Evolutionary conservation across 2,329 filamentous ascomycete species (phyloP).

Genomic region (Colletotrichum sp.): DNA sequence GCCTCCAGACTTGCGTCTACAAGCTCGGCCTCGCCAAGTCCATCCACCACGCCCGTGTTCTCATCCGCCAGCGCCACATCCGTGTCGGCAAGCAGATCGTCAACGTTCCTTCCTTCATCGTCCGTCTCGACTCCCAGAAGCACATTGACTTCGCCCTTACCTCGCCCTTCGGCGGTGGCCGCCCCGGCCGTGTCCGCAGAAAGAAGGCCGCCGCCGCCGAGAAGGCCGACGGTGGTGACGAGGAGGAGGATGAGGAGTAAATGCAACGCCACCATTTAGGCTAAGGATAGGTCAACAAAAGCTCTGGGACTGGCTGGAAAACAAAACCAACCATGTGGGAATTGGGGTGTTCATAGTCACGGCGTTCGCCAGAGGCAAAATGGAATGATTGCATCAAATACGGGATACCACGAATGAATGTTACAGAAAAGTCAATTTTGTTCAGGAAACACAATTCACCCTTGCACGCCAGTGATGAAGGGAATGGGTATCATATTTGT

Average conservation of each 20-base stretch:
- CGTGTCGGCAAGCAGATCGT: slow-evolving; percentile 99
- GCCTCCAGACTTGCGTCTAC: slow-evolving; percentile 99
- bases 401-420: slow-evolving; percentile 22
- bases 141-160: slow-evolving; percentile 99
- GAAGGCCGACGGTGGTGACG: slow-evolving; percentile 79
- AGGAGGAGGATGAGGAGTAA: slow-evolving; percentile 85
- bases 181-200: slow-evolving; percentile 96
- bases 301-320: slow-evolving; percentile 31
- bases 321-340: slow-evolving; percentile 39
- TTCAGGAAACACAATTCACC: background rate
- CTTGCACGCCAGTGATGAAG: slow-evolving; percentile 8
- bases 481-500: slow-evolving; percentile 23
- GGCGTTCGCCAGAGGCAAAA: slow-evolving; percentile 58
- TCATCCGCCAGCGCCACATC: slow-evolving; percentile 99
- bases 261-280: slow-evolving; percentile 35
- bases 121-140: slow-evolving; percentile 99
- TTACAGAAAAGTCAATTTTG: slow-evolving; percentile 14
- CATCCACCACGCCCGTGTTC: slow-evolving; percentile 99
- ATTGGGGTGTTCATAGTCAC: slow-evolving; percentile 51
- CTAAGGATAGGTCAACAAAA: slow-evolving; percentile 20
- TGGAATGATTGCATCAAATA: slow-evolving; percentile 40
- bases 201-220: slow-evolving; percentile 99
- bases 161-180: slow-evolving; percentile 97
- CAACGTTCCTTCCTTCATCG: slow-evolving; percentile 99
- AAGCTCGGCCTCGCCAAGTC: slow-evolving; percentile 99